Percentiles rank a stretch among this genome's conserved stretches.
These are phyloP conservation scores for Cyclanthera cordifolia DNA, from an alignment of 306 rosid species.

Conservation along the genomic window DNA sequence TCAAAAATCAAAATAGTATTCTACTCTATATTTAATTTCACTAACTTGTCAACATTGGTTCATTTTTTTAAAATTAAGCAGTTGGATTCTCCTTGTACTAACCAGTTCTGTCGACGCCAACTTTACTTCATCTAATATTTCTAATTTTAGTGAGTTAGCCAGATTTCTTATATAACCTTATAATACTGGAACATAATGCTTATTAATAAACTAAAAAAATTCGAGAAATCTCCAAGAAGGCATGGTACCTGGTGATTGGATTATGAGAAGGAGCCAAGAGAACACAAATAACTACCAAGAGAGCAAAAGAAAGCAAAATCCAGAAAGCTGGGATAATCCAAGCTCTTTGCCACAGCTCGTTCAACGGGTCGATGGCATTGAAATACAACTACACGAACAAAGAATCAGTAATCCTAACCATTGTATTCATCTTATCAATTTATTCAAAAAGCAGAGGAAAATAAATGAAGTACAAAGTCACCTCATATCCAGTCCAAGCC, in stretches of 20 bases:
- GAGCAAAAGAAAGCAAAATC: slow-evolving; percentile 62
- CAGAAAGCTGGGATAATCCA: slow-evolving; percentile 94
- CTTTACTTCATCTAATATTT: background rate
- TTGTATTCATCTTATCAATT: background rate
- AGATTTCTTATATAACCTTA: background rate
- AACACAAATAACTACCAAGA: slow-evolving; percentile 54
- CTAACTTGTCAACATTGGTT: background rate
- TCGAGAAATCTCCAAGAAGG: background rate
- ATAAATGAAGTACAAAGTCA: slow-evolving; percentile 12
- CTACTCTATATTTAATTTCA: background rate
- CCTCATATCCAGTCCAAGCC: slow-evolving; percentile 97
- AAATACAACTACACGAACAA: slow-evolving; percentile 29
- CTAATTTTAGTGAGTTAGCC: background rate
- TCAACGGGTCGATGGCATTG: slow-evolving; percentile 82
- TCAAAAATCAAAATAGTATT: no score
- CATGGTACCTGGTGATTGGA: slow-evolving; percentile 60
- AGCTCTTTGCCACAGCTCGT: slow-evolving; percentile 87
- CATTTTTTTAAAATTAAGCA: no score
- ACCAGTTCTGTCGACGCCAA: no score
- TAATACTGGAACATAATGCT: slow-evolving; percentile 22
- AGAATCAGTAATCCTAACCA: background rate
- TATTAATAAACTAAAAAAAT: background rate
- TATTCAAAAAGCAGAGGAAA: background rate
- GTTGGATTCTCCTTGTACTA: no score
- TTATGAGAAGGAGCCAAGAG: slow-evolving; percentile 93